Evolutionary conservation across 2,329 filamentous ascomycete genomes (phyloP).

Genomic region (Coniella lustricola): DNA sequence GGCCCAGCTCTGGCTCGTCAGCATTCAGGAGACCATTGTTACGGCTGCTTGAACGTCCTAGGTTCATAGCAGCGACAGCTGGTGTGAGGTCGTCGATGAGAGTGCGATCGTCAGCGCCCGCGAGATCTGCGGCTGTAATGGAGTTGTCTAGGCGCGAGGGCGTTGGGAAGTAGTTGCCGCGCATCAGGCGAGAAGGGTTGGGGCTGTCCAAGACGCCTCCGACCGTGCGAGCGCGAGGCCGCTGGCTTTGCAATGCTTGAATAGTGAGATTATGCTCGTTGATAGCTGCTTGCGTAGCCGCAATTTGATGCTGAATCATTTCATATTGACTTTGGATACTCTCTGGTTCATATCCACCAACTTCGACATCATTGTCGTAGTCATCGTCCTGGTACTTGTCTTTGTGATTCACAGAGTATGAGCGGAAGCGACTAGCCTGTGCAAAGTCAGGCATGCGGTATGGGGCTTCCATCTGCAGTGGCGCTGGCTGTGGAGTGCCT

Average conservation of each 20-base stretch:
- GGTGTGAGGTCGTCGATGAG: conserved; percentile 69
- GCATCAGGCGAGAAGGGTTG: conserved; percentile 51
- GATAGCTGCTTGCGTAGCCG: conserved; percentile 62
- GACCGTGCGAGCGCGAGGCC: conserved; percentile 84
- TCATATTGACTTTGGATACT: conserved; percentile 51
- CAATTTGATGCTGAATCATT: conserved; percentile 55
- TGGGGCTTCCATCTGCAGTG: conserved; percentile 67
- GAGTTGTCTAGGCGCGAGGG: conserved; percentile 66
- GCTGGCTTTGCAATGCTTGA: conserved; percentile 81
- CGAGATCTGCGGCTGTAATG: conserved; percentile 68
- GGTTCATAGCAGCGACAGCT: conserved; percentile 72
- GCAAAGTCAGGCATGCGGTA: conserved; percentile 65
- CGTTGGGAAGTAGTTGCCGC: conserved; percentile 65
- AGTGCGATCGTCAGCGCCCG: conserved; percentile 66
- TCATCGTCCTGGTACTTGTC: conserved; percentile 93
- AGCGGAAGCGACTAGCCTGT: conserved; percentile 82
- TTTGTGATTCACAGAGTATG: conserved; percentile 97
- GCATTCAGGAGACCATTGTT: conserved; percentile 61
- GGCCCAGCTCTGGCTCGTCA: conserved; percentile 78
- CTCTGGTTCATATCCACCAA: conserved; percentile 46
- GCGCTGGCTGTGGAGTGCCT: conserved; percentile 78
- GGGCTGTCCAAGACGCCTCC: conserved; percentile 76
- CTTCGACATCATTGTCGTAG: conserved; percentile 50
- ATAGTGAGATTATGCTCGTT: conserved; percentile 90
- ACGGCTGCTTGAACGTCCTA: conserved; percentile 59